phyloP scores from a whole-genome alignment of 306 rosid species.

The Albizia julibrissin region DNA sequence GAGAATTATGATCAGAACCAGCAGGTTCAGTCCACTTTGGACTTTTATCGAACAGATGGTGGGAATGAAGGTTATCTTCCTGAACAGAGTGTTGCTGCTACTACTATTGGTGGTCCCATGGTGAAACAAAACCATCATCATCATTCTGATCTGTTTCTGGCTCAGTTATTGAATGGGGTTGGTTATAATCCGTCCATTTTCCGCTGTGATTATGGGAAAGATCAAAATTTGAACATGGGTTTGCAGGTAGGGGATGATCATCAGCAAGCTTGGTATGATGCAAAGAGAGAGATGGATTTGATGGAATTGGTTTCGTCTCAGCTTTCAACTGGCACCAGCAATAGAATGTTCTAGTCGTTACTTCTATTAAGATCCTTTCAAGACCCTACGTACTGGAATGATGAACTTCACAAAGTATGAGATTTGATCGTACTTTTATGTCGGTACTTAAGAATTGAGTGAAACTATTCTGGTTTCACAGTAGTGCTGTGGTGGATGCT shows the following conservation, averaged over 20 bases:
- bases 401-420: not conserved
- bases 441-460: not conserved
- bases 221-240: constrained; percentile 35
- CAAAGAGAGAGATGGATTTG: constrained; percentile 63
- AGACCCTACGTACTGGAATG: not conserved
- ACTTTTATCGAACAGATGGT: not conserved
- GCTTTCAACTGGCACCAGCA: constrained; percentile 21
- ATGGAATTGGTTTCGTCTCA: constrained; percentile 56
- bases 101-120: not conserved
- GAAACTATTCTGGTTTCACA: not conserved
- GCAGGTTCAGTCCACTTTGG: not conserved
- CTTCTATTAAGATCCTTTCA: not conserved
- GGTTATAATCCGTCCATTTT: constrained; percentile 29
- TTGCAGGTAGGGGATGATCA: constrained; percentile 19
- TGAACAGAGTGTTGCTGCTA: not conserved
- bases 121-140: not conserved
- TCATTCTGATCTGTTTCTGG: constrained; percentile 52
- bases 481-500: not conserved
- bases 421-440: not conserved
- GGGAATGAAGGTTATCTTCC: constrained; percentile 11
- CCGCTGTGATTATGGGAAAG: constrained; percentile 22
- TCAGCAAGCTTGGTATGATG: constrained; percentile 24
- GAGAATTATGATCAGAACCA: constrained; percentile 4
- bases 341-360: constrained; percentile 3
- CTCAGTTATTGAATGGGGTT: constrained; percentile 57